A percentile compares a stretch with the other conserved stretches of the same genome.
Evolutionary conservation across 2,329 filamentous ascomycete species (phyloP).

Genomic region (Simplicillium sp.): DNA sequence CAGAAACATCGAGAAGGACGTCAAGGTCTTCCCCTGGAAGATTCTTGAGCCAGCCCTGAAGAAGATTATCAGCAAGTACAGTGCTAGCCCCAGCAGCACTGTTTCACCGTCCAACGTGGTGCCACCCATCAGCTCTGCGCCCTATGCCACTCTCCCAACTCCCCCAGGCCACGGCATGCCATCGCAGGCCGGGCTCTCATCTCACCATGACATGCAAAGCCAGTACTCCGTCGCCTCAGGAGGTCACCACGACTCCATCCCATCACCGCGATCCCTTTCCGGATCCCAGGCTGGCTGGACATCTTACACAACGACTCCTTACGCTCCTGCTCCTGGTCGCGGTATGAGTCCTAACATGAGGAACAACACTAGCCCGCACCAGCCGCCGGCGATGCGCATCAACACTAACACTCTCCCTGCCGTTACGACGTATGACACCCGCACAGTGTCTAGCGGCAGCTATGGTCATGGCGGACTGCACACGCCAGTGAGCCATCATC

Average conservation of each 20-base stretch:
- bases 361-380: constrained; percentile 21
- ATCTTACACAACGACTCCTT: constrained; percentile 28
- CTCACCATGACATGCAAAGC: constrained; percentile 19
- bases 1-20: constrained; percentile 96
- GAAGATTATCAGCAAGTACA: constrained; percentile 98
- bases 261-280: constrained; percentile 42
- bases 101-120: constrained; percentile 29
- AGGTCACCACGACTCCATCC: constrained; percentile 37
- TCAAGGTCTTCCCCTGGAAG: constrained; percentile 98
- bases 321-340: constrained; percentile 24
- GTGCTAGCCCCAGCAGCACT: constrained; percentile 35
- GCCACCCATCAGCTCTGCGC: constrained; percentile 24
- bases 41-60: constrained; percentile 78
- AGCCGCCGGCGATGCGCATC: constrained; percentile 24
- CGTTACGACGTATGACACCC: constrained; percentile 28
- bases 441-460: constrained; percentile 19
- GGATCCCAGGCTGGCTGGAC: constrained; percentile 39
- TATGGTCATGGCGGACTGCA: constrained; percentile 30
- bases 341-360: constrained; percentile 30
- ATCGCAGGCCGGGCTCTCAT: constrained; percentile 17
- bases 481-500: constrained; percentile 27
- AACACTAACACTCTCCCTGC: constrained; percentile 27
- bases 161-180: constrained; percentile 27
- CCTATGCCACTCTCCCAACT: constrained; percentile 37
- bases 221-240: constrained; percentile 31